Percentiles rank a stretch among this genome's conserved stretches.
These are phyloP conservation scores for Kodamaea sp. DNA, from an alignment of 1,139 yeast genomes.

Conservation along the genomic window DNA sequence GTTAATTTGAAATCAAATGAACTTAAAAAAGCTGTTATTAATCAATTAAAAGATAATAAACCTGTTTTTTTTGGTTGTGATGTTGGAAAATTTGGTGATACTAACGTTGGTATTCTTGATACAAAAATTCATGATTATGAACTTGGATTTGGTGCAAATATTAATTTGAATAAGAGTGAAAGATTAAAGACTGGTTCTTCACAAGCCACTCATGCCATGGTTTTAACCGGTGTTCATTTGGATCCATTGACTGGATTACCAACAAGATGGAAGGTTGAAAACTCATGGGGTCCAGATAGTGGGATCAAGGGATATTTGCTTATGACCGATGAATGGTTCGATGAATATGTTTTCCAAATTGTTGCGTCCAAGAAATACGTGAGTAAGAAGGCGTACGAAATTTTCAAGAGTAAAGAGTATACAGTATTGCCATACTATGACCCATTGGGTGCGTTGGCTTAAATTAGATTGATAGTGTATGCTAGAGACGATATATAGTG, in stretches of 20 bases:
- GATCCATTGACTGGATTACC: slow-evolving; percentile 44
- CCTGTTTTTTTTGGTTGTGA: slow-evolving; percentile 85
- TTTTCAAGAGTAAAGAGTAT: slow-evolving; percentile 51
- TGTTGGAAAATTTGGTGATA: slow-evolving; percentile 69
- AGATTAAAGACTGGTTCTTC: slow-evolving; percentile 54
- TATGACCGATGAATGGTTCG: slow-evolving; percentile 81
- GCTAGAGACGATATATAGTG: too few species aligned
- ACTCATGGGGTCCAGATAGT: slow-evolving; percentile 78
- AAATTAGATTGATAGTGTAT: slow-evolving; percentile 4
- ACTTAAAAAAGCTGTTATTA: slow-evolving; percentile 58
- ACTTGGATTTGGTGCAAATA: slow-evolving; percentile 55
- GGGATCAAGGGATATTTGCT: slow-evolving; percentile 75
- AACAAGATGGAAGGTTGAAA: slow-evolving; percentile 76
- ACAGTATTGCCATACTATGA: slow-evolving; percentile 71
- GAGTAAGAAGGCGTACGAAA: slow-evolving; percentile 38
- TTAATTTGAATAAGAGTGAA: slow-evolving; percentile 50
- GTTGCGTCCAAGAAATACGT: slow-evolving; percentile 60
- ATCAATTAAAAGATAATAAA: slow-evolving; percentile 64
- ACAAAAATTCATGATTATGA: slow-evolving; percentile 62
- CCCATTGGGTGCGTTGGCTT: slow-evolving; percentile 84
- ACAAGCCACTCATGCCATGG: slow-evolving; percentile 86
- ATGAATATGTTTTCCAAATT: slow-evolving; percentile 79
- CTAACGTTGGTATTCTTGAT: slow-evolving; percentile 65
- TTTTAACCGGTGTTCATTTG: slow-evolving; percentile 66
- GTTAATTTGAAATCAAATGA: slow-evolving; percentile 60